Evolutionary conservation across 1,284 basidiomycete species (phyloP), one percentile per base, ranked within the genome.

Genomic region (Veloporphyrellus conicus): DNA sequence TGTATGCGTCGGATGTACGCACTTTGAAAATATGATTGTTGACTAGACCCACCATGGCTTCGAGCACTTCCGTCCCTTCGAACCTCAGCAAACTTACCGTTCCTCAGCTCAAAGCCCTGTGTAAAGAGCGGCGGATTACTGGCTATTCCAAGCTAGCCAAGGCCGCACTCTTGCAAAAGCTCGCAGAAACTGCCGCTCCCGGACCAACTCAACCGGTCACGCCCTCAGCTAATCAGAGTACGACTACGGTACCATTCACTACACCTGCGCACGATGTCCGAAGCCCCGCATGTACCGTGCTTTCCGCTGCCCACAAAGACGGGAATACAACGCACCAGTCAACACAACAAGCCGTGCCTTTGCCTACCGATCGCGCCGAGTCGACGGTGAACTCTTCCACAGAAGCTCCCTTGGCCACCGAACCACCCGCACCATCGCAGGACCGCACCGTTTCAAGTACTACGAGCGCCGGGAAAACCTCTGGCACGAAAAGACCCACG

Each of bases 111-210:
- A 85, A 80, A 58, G 73, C 72, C 3, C 52, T 86, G 18, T 88
- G 83, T 66, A 87, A 83, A 59, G 82, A 82, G 46, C 73, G 67
- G 43, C 68, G 72, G 18, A 68, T 87, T 18, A 59, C 69, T 29
- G 81, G 81, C 0, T 87, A 85, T 59, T 84, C 82, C 9, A 87
- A 84, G 59, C 75, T 86, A 11, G 60, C 66, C 25, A 87, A 87
- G 61, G 64, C 70, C 45, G 76, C 71, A 3, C 70, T 87, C 22
- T 60, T 87, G 18, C 68, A 74, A 51, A 82, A 74, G 57, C 68
- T 86, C 11, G 47, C 41, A 1, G 47, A 50, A 4, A 33, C 41
- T 20, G 10, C 25, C 23, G 41, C 38, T 29, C 27, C 27, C 9
- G 12, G 27, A 4, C 19, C 51, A 18, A 3, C 48, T 1, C 22